A percentile compares a stretch with the other conserved stretches of the same genome.
phyloP scores from a whole-genome alignment of 2,329 filamentous ascomycete genomes.

The Paecilomyces formosus region DNA sequence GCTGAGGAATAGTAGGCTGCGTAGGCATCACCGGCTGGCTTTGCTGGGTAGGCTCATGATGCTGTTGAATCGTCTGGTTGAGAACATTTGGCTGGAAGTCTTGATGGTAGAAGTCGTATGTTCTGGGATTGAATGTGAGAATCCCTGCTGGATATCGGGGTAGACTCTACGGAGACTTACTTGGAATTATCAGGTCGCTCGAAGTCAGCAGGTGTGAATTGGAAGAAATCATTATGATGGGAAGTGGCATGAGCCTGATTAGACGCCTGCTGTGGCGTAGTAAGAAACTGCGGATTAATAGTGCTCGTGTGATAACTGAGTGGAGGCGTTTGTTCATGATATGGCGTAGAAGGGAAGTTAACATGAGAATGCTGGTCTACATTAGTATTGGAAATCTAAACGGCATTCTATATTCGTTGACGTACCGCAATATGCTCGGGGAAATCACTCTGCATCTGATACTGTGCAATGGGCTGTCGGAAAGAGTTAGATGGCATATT shows the following conservation, averaged over 20 bases:
- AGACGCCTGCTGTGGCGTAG: slow-evolving; percentile 16
- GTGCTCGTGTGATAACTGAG: slow-evolving; percentile 23
- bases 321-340: slow-evolving; percentile 12
- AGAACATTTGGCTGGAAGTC: slow-evolving; percentile 2
- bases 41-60: neutral
- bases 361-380: slow-evolving; percentile 16
- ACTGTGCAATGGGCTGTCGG: slow-evolving; percentile 15
- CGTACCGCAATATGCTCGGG: slow-evolving; percentile 18
- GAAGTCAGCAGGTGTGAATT: slow-evolving; percentile 18
- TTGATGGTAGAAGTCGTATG: slow-evolving; percentile 18
- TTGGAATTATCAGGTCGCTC: slow-evolving; percentile 18
- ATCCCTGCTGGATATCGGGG: neutral
- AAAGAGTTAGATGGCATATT: slow-evolving; percentile 1
- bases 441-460: slow-evolving; percentile 18
- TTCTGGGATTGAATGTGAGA: slow-evolving; percentile 3
- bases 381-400: slow-evolving; percentile 8
- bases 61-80: neutral
- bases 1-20: neutral
- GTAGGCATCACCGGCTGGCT: neutral
- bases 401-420: neutral
- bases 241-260: slow-evolving; percentile 15
- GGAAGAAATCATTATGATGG: slow-evolving; percentile 19
- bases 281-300: slow-evolving; percentile 34
- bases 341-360: slow-evolving; percentile 22
- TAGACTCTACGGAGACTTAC: slow-evolving; percentile 11